Percentiles rank a stretch among this genome's conserved stretches.
Conservation (phyloP, 2,329 filamentous ascomycete genomes). For the Coniochaeta prunicola region DNA sequence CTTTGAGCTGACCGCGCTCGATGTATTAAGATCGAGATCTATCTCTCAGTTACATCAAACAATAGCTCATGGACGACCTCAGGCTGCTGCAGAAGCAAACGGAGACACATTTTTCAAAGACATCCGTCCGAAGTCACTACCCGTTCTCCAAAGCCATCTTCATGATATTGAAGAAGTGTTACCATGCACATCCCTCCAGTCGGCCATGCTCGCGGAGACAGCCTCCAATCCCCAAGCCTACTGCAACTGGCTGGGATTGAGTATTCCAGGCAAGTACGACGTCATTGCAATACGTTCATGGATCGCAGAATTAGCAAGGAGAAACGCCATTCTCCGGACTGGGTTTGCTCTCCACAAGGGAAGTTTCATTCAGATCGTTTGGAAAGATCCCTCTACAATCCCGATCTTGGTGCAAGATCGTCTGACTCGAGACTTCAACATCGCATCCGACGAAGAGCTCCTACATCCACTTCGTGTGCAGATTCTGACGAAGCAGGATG, state of each 20-base stretch:
- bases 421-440: background rate
- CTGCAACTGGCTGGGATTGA: conserved; percentile 68
- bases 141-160: conserved; percentile 16
- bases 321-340: conserved; percentile 64
- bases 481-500: conserved; percentile 24
- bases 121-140: background rate
- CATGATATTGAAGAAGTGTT: conserved; percentile 38
- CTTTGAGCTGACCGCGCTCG: conserved; percentile 47
- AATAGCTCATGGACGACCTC: conserved; percentile 2
- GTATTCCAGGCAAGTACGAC: conserved; percentile 33
- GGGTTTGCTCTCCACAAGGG: conserved; percentile 57
- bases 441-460: conserved; percentile 26
- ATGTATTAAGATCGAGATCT: conserved; percentile 52
- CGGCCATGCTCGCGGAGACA: conserved; percentile 76
- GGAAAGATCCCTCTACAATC: conserved; percentile 37
- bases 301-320: conserved; percentile 38
- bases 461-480: conserved; percentile 58
- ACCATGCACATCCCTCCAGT: conserved; percentile 66
- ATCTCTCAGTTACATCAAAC: conserved; percentile 19
- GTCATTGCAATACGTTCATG: conserved; percentile 35
- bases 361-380: conserved; percentile 57
- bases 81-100: conserved; percentile 4
- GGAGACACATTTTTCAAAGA: background rate
- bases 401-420: conserved; percentile 33
- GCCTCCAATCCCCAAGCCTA: conserved; percentile 53